Conservation (phyloP, 257 asterid genomes). For the Cordia subcordata region DNA sequence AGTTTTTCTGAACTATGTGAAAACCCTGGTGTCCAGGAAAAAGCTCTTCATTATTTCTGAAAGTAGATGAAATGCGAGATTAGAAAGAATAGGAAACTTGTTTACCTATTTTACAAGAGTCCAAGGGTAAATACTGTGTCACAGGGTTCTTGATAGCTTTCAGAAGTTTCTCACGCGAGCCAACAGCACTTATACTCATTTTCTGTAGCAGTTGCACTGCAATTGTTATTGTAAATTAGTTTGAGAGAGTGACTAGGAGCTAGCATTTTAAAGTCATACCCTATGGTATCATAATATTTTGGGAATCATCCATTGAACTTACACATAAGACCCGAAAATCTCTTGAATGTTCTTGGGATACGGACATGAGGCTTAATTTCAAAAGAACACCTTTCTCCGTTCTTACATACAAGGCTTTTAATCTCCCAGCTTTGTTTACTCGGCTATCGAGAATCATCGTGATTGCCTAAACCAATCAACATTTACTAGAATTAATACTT, state of each 20-base stretch:
- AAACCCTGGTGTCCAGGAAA: constrained; percentile 37
- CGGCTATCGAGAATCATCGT: too few species aligned
- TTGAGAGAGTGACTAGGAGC: too few species aligned
- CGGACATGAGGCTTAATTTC: not conserved
- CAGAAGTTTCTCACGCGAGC: constrained; percentile 47
- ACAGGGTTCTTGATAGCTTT: constrained; percentile 56
- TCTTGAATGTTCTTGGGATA: constrained; percentile 4
- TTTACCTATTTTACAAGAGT: constrained; percentile 26
- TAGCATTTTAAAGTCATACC: not conserved
- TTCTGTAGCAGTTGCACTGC: constrained; percentile 30
- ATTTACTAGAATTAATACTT: too few species aligned
- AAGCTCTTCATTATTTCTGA: not conserved
- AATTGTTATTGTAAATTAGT: not conserved
- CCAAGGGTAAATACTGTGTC: constrained; percentile 49
- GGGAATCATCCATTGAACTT: not conserved
- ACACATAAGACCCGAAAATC: constrained; percentile 9
- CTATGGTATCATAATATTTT: not conserved
- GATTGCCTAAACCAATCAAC: too few species aligned
- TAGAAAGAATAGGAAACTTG: not conserved
- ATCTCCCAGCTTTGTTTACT: too few species aligned
- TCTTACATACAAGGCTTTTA: constrained; percentile 4
- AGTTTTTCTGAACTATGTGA: constrained; percentile 52
- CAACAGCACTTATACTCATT: constrained; percentile 47
- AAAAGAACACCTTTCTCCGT: constrained; percentile 10
- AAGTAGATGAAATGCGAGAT: not conserved